Conservation (phyloP, 306 rosid genomes). For the Gastrolobium bilobum region DNA sequence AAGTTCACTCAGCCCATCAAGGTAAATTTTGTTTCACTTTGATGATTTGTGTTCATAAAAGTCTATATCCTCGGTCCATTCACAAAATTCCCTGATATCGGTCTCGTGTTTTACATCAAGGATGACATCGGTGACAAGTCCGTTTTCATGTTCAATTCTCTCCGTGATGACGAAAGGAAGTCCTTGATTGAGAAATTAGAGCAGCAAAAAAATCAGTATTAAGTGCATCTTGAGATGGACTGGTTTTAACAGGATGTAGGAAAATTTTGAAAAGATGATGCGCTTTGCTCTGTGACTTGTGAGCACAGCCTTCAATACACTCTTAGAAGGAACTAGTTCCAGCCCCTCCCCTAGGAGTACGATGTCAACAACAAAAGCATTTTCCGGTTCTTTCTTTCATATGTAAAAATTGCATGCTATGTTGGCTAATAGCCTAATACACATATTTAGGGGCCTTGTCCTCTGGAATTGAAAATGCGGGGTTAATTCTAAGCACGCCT, state of each 20-base stretch:
- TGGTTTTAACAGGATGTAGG: background rate
- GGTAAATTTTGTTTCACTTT: slow-evolving; percentile 54
- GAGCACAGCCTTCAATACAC: background rate
- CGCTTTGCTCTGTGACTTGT: slow-evolving; percentile 11
- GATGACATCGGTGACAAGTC: slow-evolving; percentile 97
- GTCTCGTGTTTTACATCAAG: slow-evolving; percentile 52
- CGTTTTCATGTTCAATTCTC: slow-evolving; percentile 82
- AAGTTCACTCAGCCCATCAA: slow-evolving; percentile 91
- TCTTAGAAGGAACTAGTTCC: background rate
- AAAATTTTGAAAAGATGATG: background rate
- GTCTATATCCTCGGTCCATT: background rate
- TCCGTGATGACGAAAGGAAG: slow-evolving; percentile 70
- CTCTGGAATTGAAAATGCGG: background rate
- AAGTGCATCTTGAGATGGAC: slow-evolving; percentile 34
- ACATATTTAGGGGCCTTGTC: background rate
- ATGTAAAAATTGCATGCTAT: slow-evolving; percentile 2
- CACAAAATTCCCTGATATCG: slow-evolving; percentile 38
- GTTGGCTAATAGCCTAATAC: background rate
- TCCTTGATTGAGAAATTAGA: slow-evolving; percentile 76
- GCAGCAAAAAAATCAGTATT: slow-evolving; percentile 53
- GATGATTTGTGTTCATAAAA: slow-evolving; percentile 14
- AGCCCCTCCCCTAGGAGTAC: background rate
- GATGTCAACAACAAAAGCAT: background rate
- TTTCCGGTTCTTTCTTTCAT: background rate
- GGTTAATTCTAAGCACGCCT: background rate